phyloP scores from a whole-genome alignment of 1,284 basidiomycete species.

The Neolentinus lepideus region DNA sequence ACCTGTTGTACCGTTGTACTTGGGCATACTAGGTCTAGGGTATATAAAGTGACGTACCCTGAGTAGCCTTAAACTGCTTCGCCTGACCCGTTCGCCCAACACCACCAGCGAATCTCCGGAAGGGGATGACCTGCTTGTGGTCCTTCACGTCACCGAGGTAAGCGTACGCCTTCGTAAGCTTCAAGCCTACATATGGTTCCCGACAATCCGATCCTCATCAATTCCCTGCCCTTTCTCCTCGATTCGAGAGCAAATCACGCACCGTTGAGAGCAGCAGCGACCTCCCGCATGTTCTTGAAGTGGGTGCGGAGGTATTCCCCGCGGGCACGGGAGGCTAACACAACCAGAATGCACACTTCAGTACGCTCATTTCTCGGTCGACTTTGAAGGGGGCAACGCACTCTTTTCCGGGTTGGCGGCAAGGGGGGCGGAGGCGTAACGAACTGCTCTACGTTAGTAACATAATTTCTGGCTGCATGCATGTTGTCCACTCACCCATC shows the following conservation, averaged over 20 bases:
- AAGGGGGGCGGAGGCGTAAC: constrained; percentile 83
- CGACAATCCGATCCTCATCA: constrained; percentile 1
- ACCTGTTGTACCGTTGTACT: constrained; percentile 43
- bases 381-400: constrained; percentile 30
- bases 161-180: constrained; percentile 91
- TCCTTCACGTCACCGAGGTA: constrained; percentile 95
- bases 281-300: constrained; percentile 99
- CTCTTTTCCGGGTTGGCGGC: constrained; percentile 92
- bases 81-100: constrained; percentile 97
- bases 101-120: constrained; percentile 95
- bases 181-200: constrained; percentile 64
- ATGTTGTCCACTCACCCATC: constrained; percentile 50
- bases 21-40: neutral
- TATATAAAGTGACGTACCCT: constrained; percentile 54
- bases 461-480: constrained; percentile 11
- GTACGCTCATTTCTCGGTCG: constrained; percentile 8
- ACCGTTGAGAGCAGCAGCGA: constrained; percentile 85
- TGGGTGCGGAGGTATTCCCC: constrained; percentile 98
- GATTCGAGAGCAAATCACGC: constrained; percentile 18
- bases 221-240: constrained; percentile 11
- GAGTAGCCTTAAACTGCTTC: constrained; percentile 95
- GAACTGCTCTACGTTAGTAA: constrained; percentile 48
- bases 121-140: constrained; percentile 96
- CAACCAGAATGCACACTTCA: constrained; percentile 15
- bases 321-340: constrained; percentile 79